These are phyloP conservation scores for Pichia eremophila DNA, from an alignment of 805 yeast species.

Conservation along the genomic window DNA sequence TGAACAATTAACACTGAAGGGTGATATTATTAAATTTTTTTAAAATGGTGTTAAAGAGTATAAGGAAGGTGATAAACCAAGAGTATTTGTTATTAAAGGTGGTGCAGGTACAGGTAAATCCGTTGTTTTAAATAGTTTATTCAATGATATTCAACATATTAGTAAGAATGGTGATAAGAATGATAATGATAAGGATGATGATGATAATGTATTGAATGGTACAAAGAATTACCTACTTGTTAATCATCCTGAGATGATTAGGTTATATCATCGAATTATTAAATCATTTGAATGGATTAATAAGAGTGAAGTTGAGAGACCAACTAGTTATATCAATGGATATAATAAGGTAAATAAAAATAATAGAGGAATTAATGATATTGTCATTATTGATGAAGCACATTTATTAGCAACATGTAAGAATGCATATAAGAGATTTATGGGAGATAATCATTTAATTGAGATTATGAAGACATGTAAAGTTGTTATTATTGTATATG, in stretches of 20 bases:
- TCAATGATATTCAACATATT: no score
- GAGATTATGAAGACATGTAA: conserved; percentile 32
- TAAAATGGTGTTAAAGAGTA: conserved; percentile 16
- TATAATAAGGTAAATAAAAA: no score
- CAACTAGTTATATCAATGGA: no score
- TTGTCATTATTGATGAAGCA: conserved; percentile 37
- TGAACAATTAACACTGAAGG: conserved; percentile 28
- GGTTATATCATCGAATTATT: no score
- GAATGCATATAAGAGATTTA: conserved; percentile 35
- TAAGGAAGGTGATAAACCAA: conserved; percentile 13
- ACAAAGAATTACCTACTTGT: no score
- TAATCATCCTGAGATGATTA: no score
- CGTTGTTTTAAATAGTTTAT: conserved; percentile 30
- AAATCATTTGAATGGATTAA: no score
- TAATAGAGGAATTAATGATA: conserved; percentile 25
- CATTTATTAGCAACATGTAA: conserved; percentile 35
- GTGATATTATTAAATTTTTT: not conserved
- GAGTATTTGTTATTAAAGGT: conserved; percentile 35
- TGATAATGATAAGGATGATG: no score
- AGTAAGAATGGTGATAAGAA: no score
- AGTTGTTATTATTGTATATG: conserved; percentile 10
- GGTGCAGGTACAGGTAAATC: conserved; percentile 43
- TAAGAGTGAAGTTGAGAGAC: no score
- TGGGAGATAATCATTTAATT: conserved; percentile 34
- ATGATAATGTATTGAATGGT: no score